Evolutionary conservation across 371 early-diverging fungal genomes (phyloP).

Genomic region (Rhizomucor pusillus): DNA sequence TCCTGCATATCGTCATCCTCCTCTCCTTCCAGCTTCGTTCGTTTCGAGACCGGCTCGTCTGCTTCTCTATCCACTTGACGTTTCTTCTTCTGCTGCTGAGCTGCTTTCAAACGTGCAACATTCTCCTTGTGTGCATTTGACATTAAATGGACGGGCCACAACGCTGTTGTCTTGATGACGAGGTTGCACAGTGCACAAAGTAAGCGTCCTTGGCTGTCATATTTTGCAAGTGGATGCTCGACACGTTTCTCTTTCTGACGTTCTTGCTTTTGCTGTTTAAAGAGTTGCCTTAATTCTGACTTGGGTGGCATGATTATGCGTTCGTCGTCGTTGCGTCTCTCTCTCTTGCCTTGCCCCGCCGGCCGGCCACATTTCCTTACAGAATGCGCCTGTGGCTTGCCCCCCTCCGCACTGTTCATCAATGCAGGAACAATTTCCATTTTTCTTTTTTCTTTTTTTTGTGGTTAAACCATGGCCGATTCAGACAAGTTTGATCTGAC

Average conservation of each 20-base stretch:
- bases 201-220: slow-evolving; percentile 34
- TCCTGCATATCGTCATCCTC: slow-evolving; percentile 20
- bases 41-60: slow-evolving; percentile 3
- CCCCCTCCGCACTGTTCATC: background rate
- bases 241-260: slow-evolving; percentile 30
- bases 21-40: slow-evolving; percentile 18
- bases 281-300: slow-evolving; percentile 34
- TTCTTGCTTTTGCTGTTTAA: slow-evolving; percentile 40
- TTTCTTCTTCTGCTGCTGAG: slow-evolving; percentile 25
- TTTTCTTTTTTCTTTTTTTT: background rate
- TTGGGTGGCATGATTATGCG: slow-evolving; percentile 26
- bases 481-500: background rate
- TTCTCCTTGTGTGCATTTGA: slow-evolving; percentile 32
- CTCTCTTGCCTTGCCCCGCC: too few relatives aligned
- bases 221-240: slow-evolving; percentile 46
- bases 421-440: background rate
- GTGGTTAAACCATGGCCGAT: background rate
- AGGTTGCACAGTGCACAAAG: slow-evolving; percentile 37
- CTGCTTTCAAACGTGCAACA: slow-evolving; percentile 36
- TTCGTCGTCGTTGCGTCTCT: too few relatives aligned
- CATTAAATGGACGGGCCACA: slow-evolving; percentile 40
- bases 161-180: slow-evolving; percentile 20
- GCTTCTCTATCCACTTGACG: background rate
- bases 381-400: too few relatives aligned
- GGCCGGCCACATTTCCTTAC: too few relatives aligned